A percentile compares a stretch with the other conserved stretches of the same genome.
These are phyloP conservation scores for Boletus edulis DNA, from an alignment of 768 basidiomycete species.

Conservation along the genomic window DNA sequence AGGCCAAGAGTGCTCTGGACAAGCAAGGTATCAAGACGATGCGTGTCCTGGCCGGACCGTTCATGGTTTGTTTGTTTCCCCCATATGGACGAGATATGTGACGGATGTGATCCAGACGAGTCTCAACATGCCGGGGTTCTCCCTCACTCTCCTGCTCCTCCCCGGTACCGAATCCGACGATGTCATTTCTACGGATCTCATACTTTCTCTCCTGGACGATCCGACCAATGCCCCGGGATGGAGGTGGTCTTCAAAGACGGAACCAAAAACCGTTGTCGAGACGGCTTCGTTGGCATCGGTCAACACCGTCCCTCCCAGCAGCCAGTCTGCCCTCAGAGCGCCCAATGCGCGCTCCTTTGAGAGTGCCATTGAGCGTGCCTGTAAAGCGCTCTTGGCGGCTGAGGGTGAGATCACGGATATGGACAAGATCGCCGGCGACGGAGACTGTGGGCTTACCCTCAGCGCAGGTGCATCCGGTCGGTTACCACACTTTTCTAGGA, in stretches of 20 bases:
- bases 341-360: constrained; percentile 51
- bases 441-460: constrained; percentile 69
- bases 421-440: constrained; percentile 93
- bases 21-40: constrained; percentile 53
- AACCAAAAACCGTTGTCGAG: constrained; percentile 33
- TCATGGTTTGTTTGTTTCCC: constrained; percentile 60
- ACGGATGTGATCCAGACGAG: constrained; percentile 55
- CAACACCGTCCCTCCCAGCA: not conserved
- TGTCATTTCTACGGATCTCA: constrained; percentile 36
- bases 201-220: constrained; percentile 72
- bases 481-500: not conserved
- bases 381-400: constrained; percentile 63
- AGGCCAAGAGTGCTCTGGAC: constrained; percentile 55
- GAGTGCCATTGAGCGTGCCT: constrained; percentile 54
- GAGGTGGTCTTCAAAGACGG: constrained; percentile 65
- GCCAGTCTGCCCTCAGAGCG: constrained; percentile 31
- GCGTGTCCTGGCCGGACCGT: constrained; percentile 74
- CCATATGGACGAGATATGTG: not conserved
- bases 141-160: constrained; percentile 76
- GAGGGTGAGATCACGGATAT: constrained; percentile 90
- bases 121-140: constrained; percentile 92
- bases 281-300: constrained; percentile 11
- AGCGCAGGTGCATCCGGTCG: constrained; percentile 73
- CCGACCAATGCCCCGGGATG: constrained; percentile 73
- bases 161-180: constrained; percentile 44